A percentile compares a stretch with the other conserved stretches of the same genome.
These are phyloP conservation scores for Citrus hindsii DNA, from an alignment of 345 rosid species.

Conservation along the genomic window DNA sequence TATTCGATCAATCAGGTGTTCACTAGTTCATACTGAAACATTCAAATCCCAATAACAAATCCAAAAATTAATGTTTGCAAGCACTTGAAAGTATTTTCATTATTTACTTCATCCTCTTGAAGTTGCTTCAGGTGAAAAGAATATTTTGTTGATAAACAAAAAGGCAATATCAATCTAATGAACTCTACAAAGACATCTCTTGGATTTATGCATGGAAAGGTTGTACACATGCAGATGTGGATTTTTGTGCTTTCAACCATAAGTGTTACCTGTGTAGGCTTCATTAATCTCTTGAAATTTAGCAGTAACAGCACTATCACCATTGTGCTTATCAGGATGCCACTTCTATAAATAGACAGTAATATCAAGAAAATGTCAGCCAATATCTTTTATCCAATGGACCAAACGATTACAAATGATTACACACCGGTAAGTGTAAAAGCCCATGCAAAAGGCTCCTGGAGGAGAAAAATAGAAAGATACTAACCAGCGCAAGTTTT, in stretches of 20 bases:
- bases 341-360: conserved; percentile 46
- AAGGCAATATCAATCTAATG: neutral
- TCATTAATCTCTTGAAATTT: conserved; percentile 82
- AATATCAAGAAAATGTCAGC: conserved; percentile 12
- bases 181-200: neutral
- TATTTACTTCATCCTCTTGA: neutral
- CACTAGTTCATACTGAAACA: neutral
- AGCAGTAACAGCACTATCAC: conserved; percentile 58
- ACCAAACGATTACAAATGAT: conserved; percentile 1
- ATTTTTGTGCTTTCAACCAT: neutral
- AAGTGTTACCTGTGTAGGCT: conserved; percentile 59
- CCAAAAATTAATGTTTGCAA: neutral
- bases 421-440: conserved; percentile 9
- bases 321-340: conserved; percentile 90
- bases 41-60: neutral
- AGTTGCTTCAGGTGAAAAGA: neutral
- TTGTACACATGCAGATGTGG: neutral
- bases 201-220: neutral
- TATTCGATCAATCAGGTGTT: neutral
- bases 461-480: neutral
- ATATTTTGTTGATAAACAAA: neutral
- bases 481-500: conserved; percentile 81
- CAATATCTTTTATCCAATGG: conserved; percentile 2
- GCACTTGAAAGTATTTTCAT: neutral
- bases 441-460: conserved; percentile 23